Conservation (phyloP, 2,329 filamentous ascomycete species). For the Alternaria arborescens region DNA sequence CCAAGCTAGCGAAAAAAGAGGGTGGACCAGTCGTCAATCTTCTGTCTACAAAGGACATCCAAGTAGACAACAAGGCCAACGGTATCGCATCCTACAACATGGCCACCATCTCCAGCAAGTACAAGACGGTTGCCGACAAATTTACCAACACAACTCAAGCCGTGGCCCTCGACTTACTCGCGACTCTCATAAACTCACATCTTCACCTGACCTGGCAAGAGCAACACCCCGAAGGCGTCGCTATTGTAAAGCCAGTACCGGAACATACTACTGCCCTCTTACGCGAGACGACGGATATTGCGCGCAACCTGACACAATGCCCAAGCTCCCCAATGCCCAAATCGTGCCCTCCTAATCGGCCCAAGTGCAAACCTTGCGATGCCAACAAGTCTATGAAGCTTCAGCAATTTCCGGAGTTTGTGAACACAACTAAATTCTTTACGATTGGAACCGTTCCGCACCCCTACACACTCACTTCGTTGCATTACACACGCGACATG, state of each 20-base stretch:
- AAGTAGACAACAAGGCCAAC: conserved; percentile 69
- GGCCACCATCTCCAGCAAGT: conserved; percentile 67
- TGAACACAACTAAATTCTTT: conserved; percentile 76
- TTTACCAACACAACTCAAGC: conserved; percentile 63
- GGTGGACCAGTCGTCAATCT: conserved; percentile 70
- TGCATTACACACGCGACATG: conserved; percentile 66
- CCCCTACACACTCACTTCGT: conserved; percentile 80
- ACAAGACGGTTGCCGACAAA: conserved; percentile 71
- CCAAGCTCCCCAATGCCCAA: conserved; percentile 74
- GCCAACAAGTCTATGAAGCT: conserved; percentile 71
- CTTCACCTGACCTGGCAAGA: conserved; percentile 87
- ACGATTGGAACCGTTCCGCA: conserved; percentile 90
- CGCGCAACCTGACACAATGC: conserved; percentile 78
- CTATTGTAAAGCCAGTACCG: conserved; percentile 80
- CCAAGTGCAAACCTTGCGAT: conserved; percentile 75
- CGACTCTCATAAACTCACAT: conserved; percentile 81
- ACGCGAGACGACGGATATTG: conserved; percentile 74
- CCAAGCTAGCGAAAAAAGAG: conserved; percentile 59
- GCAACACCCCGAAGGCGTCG: conserved; percentile 77
- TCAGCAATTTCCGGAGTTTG: conserved; percentile 71
- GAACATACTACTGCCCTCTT: conserved; percentile 78
- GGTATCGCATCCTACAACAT: conserved; percentile 81
- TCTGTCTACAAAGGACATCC: conserved; percentile 64
- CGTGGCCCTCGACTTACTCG: conserved; percentile 71
- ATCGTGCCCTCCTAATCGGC: conserved; percentile 84